Base-by-base conservation (phyloP, 2,329 filamentous ascomycete genomes). In the Diaporthe destruens region DNA sequence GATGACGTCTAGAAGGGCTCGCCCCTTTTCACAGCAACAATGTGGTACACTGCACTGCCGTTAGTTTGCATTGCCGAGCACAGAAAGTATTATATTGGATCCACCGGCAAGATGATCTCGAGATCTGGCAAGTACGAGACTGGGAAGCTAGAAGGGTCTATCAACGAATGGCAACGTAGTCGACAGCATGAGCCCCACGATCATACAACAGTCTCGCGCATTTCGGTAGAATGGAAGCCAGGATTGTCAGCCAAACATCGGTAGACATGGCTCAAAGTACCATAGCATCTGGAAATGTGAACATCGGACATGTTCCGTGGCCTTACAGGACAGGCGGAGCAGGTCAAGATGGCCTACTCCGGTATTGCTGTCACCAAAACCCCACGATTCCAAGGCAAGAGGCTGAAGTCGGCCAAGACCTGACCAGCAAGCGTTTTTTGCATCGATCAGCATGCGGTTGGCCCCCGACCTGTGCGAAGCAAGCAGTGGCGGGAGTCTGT, bases 1-100 rank as follows among this genome's bases (percentile, higher is more conserved):
- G 59, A 66, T 53, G 61, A 66, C 61, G 61, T 66, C 61, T 39
- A 29, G 44, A 66, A 49, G 61, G 32, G 44, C 29, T 66, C 47
- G 61, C 61, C 61, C 61, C 61, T 66, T 66, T 66, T 66, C 61
- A 39, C 4, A 51, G 32, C 47, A 20, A 47, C 32, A 39, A 53
- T 16, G 25, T 39, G 61, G 61, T 66, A 34, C 42, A 23, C 20
- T 16, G 59, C 5, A 25, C n/a, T 51, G 61, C 61, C n/a, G 61
- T 66, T 51, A 32, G n/a, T 44, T 18, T 66, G 47, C 47, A 51
- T 53, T 53, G 36, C 61, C 47, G 47, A 66, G 32, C 32, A 51
- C 44, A 65, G 61, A 36, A 23, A 65, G 29, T 29, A 36, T 20
- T 11, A 51, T 7, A 20, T 5, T n/a, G 18, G 59, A 18, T 65